Conservation (phyloP, 2,329 filamentous ascomycete species). For the Zasmidium angulare region DNA sequence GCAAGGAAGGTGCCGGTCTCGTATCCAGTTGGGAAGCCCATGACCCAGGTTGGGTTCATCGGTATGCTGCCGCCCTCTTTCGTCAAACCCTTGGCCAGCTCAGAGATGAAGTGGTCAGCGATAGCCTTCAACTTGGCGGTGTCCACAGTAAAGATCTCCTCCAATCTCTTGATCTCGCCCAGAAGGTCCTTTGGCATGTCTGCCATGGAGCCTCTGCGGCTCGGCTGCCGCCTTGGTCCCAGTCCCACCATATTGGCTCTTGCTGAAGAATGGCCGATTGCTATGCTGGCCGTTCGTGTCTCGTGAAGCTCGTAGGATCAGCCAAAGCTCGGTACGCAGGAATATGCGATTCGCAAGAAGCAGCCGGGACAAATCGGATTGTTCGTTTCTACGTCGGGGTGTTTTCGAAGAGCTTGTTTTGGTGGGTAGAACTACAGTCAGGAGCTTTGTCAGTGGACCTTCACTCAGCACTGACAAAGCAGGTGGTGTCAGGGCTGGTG, state of each 20-base stretch:
- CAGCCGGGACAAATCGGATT: not conserved
- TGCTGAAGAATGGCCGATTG: not conserved
- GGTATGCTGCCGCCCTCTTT: constrained; percentile 92
- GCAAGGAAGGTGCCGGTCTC: constrained; percentile 87
- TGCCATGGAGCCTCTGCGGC: constrained; percentile 81
- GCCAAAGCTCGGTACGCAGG: not conserved
- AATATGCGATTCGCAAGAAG: not conserved
- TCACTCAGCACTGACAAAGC: constrained; percentile 5
- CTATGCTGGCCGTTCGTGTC: not conserved
- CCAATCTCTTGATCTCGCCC: constrained; percentile 77
- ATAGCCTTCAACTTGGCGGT: constrained; percentile 82
- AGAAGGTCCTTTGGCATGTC: constrained; percentile 85
- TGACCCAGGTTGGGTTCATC: constrained; percentile 98
- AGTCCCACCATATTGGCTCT: constrained; percentile 60
- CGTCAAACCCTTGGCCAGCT: constrained; percentile 84
- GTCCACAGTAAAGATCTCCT: constrained; percentile 79
- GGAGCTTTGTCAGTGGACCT: constrained; percentile 9
- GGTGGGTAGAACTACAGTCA: constrained; percentile 2
- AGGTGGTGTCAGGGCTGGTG: not conserved
- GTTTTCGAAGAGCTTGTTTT: not conserved
- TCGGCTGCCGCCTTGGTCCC: constrained; percentile 63
- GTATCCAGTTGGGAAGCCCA: constrained; percentile 80
- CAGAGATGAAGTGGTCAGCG: constrained; percentile 82
- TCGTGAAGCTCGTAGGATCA: not conserved
- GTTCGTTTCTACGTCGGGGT: not conserved